These are phyloP conservation scores for Proliferodiscus dingleyae DNA, from an alignment of 2,329 filamentous ascomycete genomes.

Conservation along the genomic window DNA sequence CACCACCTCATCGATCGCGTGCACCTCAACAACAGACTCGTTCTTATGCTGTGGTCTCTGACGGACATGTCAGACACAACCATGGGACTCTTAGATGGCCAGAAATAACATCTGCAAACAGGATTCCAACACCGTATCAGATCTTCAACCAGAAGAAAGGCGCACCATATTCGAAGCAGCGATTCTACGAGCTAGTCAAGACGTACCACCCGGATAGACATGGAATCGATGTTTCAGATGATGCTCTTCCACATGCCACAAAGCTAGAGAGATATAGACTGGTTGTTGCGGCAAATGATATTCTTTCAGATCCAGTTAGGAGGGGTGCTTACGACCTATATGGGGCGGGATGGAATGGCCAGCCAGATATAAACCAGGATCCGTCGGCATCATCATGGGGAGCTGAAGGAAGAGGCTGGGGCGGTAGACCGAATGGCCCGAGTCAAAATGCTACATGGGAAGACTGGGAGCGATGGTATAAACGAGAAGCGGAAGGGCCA, in stretches of 20 bases:
- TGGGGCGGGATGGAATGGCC: conserved; percentile 72
- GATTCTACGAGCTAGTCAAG: conserved; percentile 90
- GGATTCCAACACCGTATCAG: conserved; percentile 71
- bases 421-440: conserved; percentile 36
- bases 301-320: conserved; percentile 76
- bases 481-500: conserved; percentile 41
- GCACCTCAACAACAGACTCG: conserved; percentile 24
- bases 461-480: conserved; percentile 85
- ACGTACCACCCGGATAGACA: conserved; percentile 85
- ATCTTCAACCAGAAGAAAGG: conserved; percentile 61
- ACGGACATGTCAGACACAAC: conserved; percentile 34
- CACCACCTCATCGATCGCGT: conserved; percentile 21
- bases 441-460: conserved; percentile 90
- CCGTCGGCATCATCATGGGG: conserved; percentile 27
- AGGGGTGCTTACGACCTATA: conserved; percentile 76
- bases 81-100: conserved; percentile 29
- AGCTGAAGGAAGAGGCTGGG: conserved; percentile 22
- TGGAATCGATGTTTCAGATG: conserved; percentile 34
- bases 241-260: conserved; percentile 50
- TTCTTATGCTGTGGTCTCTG: conserved; percentile 34
- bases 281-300: conserved; percentile 79
- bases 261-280: conserved; percentile 88
- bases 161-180: conserved; percentile 72
- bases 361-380: conserved; percentile 32
- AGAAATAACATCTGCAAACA: conserved; percentile 25